phyloP scores from a whole-genome alignment of 345 rosid genomes.

The Firmiana major region DNA sequence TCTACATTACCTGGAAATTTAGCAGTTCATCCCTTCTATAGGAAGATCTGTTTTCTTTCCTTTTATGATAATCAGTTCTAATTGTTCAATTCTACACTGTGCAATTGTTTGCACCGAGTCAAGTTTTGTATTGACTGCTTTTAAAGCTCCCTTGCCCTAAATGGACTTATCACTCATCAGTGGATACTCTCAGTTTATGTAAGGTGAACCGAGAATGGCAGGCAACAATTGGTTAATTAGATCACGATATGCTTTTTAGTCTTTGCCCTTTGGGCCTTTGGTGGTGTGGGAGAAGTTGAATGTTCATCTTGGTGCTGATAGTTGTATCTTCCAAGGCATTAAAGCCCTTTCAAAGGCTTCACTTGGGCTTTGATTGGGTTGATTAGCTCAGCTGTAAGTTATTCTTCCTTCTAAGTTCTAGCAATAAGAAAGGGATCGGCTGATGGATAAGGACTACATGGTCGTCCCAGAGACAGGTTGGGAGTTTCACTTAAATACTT shows the following conservation, averaged over 20 bases:
- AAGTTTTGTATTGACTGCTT: not conserved
- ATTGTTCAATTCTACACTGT: not conserved
- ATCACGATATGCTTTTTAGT: not conserved
- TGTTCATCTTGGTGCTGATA: not conserved
- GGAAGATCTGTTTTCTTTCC: slow-evolving; percentile 6
- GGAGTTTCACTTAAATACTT: too few relatives aligned
- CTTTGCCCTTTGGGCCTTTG: not conserved
- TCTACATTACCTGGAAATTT: slow-evolving; percentile 16
- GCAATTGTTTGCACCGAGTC: slow-evolving; percentile 10
- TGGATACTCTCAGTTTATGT: not conserved
- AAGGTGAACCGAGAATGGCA: too few relatives aligned
- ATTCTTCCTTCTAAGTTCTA: not conserved
- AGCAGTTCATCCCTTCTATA: slow-evolving; percentile 13
- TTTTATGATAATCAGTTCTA: not conserved
- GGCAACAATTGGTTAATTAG: not conserved
- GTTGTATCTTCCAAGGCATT: not conserved
- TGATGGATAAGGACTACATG: too few relatives aligned
- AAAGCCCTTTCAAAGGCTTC: not conserved
- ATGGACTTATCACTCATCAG: not conserved
- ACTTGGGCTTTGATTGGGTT: not conserved
- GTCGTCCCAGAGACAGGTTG: too few relatives aligned
- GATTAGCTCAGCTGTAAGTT: not conserved
- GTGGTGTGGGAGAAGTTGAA: too few relatives aligned
- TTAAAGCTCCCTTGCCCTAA: not conserved
- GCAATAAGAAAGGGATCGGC: not conserved